phyloP scores from a whole-genome alignment of 2,329 filamentous ascomycete genomes.

The Bipolaris victoriae region DNA sequence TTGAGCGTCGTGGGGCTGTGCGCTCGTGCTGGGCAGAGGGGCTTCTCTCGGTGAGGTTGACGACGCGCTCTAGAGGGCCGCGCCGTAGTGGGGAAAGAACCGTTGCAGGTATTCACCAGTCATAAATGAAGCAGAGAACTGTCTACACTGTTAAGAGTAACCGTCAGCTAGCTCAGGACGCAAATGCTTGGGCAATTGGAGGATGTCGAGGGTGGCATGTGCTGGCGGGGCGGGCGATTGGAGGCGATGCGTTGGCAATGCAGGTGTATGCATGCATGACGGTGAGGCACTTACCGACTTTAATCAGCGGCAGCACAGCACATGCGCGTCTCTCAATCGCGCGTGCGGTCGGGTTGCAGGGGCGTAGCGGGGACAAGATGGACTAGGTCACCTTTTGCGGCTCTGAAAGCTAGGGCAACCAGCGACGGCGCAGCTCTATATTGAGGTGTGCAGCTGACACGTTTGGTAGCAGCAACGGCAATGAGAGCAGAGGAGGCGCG shows the following conservation, averaged over 20 bases:
- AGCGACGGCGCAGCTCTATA: constrained; percentile 32
- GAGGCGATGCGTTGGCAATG: constrained; percentile 54
- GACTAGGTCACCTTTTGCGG: constrained; percentile 21
- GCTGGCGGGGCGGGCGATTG: constrained; percentile 49
- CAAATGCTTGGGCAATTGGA: constrained; percentile 47
- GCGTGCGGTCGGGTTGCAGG: constrained; percentile 29
- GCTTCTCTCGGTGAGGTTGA: constrained; percentile 21
- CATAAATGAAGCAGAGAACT: constrained; percentile 36
- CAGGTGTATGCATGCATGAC: constrained; percentile 52
- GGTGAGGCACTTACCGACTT: constrained; percentile 46
- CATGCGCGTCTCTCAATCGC: constrained; percentile 44
- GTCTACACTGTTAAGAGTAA: constrained; percentile 42
- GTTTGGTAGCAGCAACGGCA: constrained; percentile 14
- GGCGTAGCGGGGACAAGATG: constrained; percentile 33
- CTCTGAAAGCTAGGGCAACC: constrained; percentile 27
- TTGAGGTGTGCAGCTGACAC: constrained; percentile 40
- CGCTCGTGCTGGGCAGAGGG: constrained; percentile 26
- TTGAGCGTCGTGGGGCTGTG: constrained; percentile 43
- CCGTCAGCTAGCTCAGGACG: constrained; percentile 44
- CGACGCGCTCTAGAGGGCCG: constrained; percentile 41
- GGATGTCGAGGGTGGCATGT: constrained; percentile 45
- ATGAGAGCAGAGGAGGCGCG: constrained; percentile 2
- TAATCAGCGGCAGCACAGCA: constrained; percentile 37
- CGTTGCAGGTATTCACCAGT: constrained; percentile 45
- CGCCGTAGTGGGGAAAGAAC: constrained; percentile 45